A percentile compares a stretch with the other conserved stretches of the same genome.
Conservation (phyloP, 257 asterid species). For the Penstemon eatonii region DNA sequence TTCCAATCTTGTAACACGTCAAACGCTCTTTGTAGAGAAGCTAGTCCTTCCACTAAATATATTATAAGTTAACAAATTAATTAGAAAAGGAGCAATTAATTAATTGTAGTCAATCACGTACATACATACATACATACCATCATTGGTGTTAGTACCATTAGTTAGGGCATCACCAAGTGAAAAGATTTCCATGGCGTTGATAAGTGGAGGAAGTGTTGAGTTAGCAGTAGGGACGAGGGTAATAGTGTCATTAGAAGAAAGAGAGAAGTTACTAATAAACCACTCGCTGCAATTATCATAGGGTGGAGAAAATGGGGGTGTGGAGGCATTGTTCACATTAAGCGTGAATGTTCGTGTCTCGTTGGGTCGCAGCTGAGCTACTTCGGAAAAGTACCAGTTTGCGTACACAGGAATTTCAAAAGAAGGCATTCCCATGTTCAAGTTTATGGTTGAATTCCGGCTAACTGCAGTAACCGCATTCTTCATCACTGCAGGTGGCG, state of each 20-base stretch:
- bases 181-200: slow-evolving; percentile 62
- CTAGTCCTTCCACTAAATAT: slow-evolving; percentile 46
- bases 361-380: slow-evolving; percentile 32
- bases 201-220: slow-evolving; percentile 65
- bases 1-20: slow-evolving; percentile 47
- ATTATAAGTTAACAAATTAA: slow-evolving; percentile 1
- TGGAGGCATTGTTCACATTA: slow-evolving; percentile 12
- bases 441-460: background rate
- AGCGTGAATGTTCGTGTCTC: slow-evolving; percentile 48
- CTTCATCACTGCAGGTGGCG: slow-evolving; percentile 44
- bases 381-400: slow-evolving; percentile 61
- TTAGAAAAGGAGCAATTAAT: background rate
- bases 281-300: slow-evolving; percentile 30
- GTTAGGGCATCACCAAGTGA: slow-evolving; percentile 36
- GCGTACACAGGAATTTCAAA: slow-evolving; percentile 32
- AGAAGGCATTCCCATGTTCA: slow-evolving; percentile 25
- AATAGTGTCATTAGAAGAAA: slow-evolving; percentile 28
- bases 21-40: slow-evolving; percentile 38
- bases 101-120: background rate
- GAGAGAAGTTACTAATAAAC: slow-evolving; percentile 17
- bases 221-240: slow-evolving; percentile 37
- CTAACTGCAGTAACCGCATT: slow-evolving; percentile 39
- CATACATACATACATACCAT: slow-evolving; percentile 35
- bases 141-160: slow-evolving; percentile 50
- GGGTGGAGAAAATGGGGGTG: slow-evolving; percentile 38